Evolutionary conservation across 2,329 filamentous ascomycete species (phyloP), one percentile per base, ranked within the genome.

Genomic region (Diatrype stigma): DNA sequence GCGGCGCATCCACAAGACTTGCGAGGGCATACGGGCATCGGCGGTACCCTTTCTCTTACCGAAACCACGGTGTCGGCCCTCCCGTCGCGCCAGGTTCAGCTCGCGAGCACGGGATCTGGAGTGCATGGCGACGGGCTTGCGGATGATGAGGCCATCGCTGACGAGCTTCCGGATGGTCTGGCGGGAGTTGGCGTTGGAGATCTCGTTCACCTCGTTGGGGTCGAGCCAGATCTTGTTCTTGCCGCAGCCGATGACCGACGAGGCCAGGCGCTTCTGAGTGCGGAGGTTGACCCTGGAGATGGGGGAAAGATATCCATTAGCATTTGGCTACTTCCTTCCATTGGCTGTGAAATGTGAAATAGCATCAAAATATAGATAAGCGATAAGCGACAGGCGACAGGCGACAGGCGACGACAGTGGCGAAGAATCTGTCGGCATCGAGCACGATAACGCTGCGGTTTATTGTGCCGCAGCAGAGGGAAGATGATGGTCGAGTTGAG

Each of bases 221-320:
- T 99, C 94, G 76, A 99, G 92, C 94, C 94, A 99, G 82, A 99
- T 96, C 90, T 99, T 99, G 87, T 93, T 90, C 89, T 99, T 87
- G 77, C 94, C 94, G 83, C 90, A 96, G 85, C 91, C 91, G 77
- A 96, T 90, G 78, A 99, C 94, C 79, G 93, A 89, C 74, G 94
- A 90, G 77, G 94, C 94, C 73, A 99, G 92, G 82, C 95, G 93
- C 89, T 99, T 99, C 87, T 99, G 95, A 78, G 94, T 97, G 79
- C 87, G 88, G 80, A 99, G 89, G 78, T 97, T 97, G 89, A 96
- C 92, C 94, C 94, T 99, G 75, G 67, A 67, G 57, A 62, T 64
- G 66, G 58, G 44, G 44, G 40, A 42, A 48, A 16, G 42, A 3
- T 42, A 28, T 22, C 12, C 26, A 50, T 63, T 49, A 63, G 59